These are phyloP conservation scores for Ajuga chamaepitys DNA, from an alignment of 257 asterid genomes.

Conservation along the genomic window DNA sequence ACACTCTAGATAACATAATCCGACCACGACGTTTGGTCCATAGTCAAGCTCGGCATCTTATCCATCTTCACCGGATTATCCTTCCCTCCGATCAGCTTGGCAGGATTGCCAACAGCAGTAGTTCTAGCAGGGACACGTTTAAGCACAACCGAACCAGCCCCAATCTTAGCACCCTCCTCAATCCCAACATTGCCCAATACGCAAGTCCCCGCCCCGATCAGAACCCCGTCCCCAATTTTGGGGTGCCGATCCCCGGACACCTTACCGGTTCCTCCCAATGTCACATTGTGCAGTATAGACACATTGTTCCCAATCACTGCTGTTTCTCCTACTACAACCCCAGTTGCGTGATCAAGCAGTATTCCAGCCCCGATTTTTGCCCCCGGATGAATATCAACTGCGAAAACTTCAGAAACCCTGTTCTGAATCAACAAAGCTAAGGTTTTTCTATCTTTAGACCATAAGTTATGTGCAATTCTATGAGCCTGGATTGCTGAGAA, in stretches of 20 bases:
- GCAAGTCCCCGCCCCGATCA: conserved; percentile 55
- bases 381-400: conserved; percentile 53
- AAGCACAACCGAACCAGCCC: conserved; percentile 47
- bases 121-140: conserved; percentile 44
- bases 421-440: conserved; percentile 37
- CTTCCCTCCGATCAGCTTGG: conserved; percentile 44
- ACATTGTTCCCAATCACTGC: conserved; percentile 45
- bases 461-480: conserved; percentile 35
- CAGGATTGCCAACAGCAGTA: conserved; percentile 56
- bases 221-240: conserved; percentile 43
- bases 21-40: conserved; percentile 57
- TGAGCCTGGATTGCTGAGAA: conserved; percentile 37
- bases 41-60: conserved; percentile 41
- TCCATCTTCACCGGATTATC: conserved; percentile 36
- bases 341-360: conserved; percentile 49
- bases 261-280: conserved; percentile 57
- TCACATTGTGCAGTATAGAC: conserved; percentile 50
- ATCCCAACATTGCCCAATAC: conserved; percentile 47
- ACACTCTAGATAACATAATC: conserved; percentile 36
- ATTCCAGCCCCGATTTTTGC: conserved; percentile 46
- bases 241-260: conserved; percentile 42
- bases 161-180: conserved; percentile 47
- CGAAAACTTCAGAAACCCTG: conserved; percentile 43
- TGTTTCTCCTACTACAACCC: conserved; percentile 47
- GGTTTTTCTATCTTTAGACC: conserved; percentile 32